These are phyloP conservation scores for Populus ilicifolia DNA, from an alignment of 345 rosid species.

Conservation along the genomic window DNA sequence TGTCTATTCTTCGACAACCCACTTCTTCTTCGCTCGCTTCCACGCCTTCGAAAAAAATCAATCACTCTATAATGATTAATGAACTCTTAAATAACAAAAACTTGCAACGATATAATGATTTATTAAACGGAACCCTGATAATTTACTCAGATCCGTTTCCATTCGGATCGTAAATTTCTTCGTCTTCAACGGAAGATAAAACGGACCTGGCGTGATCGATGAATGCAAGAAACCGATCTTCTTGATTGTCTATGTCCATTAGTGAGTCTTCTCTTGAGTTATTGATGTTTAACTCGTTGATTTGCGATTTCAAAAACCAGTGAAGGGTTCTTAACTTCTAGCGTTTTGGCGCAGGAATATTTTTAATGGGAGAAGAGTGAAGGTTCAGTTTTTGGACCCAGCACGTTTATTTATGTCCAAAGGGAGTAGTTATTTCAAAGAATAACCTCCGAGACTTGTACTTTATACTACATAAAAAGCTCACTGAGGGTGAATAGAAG, in stretches of 20 bases:
- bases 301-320: neutral
- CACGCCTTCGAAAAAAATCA: conserved; percentile 45
- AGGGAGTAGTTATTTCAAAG: too few relatives aligned
- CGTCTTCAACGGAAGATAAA: conserved; percentile 38
- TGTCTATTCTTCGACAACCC: conserved; percentile 63
- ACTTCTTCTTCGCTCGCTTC: conserved; percentile 60
- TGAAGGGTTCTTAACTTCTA: neutral
- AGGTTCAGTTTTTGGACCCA: neutral
- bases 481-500: too few relatives aligned
- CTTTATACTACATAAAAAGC: too few relatives aligned
- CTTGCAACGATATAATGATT: neutral
- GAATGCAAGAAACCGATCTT: conserved; percentile 70
- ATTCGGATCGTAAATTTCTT: conserved; percentile 9
- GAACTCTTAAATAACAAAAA: neutral
- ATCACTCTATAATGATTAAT: neutral
- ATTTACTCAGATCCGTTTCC: conserved; percentile 35
- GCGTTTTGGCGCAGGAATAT: conserved; percentile 4
- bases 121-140: neutral
- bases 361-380: neutral
- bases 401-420: too few relatives aligned
- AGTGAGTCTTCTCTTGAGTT: conserved; percentile 17
- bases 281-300: neutral
- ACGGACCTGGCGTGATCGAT: conserved; percentile 62
- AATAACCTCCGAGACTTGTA: too few relatives aligned
- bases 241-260: conserved; percentile 41